Base-by-base conservation (phyloP, 441 rosid species). In the Jatropha multifida region DNA sequence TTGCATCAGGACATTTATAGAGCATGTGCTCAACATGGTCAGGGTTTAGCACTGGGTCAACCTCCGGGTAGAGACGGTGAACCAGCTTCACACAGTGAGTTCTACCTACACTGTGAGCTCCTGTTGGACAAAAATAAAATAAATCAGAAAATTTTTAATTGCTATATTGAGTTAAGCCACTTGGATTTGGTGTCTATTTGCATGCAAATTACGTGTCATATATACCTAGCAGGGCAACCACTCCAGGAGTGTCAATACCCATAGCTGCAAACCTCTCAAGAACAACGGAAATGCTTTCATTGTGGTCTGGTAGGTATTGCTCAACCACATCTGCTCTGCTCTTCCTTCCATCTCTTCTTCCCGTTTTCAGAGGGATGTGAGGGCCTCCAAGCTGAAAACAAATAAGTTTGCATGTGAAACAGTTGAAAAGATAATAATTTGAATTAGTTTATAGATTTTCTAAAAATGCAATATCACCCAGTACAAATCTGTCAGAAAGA, bases 1-100 rank as follows among this genome's bases (percentile, higher is more conserved):
- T 90, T 15, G 94, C 78, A 69, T 93, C 95, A 4, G 98, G 99
- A 73, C 98, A 93, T 80, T 92, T 92, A 83, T 93, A 85, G 62
- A 93, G 91, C 95, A 95, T 90, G 89, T 95, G 97, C 42, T 80
- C 87, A 18, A 90, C 83, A 70, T 95, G 98, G 85, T 89, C 90
- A 0, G 98, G 93, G 92, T 92, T 90, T 27, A 95, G 80, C 18
- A 75, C 87, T 0, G 98, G 87, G 81, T 90, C 99, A 6, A 93
- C 96, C 63, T 90, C 90, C 15, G 98, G 99, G 88, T 95, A 95
- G 73, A 93, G 73, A 27, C 97, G 85, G 83, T 95, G 99, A 67
- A 95, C 99, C 83, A 95, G 81, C 88, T 95, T 95, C 77, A 88
- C 91, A 73, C 99, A 95, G 81, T 95, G 99, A 52, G 98, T 93